phyloP scores from a whole-genome alignment of 2,329 filamentous ascomycete species.

The Fusarium foetens region DNA sequence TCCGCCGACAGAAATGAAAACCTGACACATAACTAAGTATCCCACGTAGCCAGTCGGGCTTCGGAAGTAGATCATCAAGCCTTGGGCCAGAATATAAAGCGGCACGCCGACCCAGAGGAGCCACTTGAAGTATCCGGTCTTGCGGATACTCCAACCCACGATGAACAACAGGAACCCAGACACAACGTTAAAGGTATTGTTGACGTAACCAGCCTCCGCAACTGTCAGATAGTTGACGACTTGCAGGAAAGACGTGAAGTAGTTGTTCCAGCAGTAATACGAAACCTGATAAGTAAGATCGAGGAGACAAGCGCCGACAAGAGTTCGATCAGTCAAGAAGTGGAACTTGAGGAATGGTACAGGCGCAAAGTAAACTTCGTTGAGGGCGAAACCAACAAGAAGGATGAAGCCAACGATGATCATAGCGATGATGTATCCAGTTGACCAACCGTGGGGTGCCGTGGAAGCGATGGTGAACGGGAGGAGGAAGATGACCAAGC shows the following conservation, averaged over 20 bases:
- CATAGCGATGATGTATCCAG: slow-evolving; percentile 67
- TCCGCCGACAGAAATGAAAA: slow-evolving; percentile 63
- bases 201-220: slow-evolving; percentile 58
- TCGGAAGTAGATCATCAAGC: slow-evolving; percentile 52
- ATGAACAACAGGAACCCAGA: slow-evolving; percentile 60
- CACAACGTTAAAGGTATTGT: slow-evolving; percentile 61
- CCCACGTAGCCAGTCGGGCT: slow-evolving; percentile 54
- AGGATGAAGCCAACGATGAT: slow-evolving; percentile 68
- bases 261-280: slow-evolving; percentile 64
- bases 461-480: slow-evolving; percentile 67
- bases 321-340: slow-evolving; percentile 62
- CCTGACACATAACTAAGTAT: slow-evolving; percentile 63
- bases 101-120: slow-evolving; percentile 56
- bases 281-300: slow-evolving; percentile 57
- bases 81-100: slow-evolving; percentile 63
- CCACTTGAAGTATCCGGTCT: slow-evolving; percentile 61
- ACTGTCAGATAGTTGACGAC: slow-evolving; percentile 58
- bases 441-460: slow-evolving; percentile 62
- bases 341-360: slow-evolving; percentile 65
- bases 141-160: slow-evolving; percentile 57
- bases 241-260: slow-evolving; percentile 66
- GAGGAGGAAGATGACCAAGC: slow-evolving; percentile 69
- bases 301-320: slow-evolving; percentile 61
- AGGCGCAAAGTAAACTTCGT: slow-evolving; percentile 66
- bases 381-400: slow-evolving; percentile 64